phyloP scores from a whole-genome alignment of 192 early-diverging fungal species.

The Podila epigama region DNA sequence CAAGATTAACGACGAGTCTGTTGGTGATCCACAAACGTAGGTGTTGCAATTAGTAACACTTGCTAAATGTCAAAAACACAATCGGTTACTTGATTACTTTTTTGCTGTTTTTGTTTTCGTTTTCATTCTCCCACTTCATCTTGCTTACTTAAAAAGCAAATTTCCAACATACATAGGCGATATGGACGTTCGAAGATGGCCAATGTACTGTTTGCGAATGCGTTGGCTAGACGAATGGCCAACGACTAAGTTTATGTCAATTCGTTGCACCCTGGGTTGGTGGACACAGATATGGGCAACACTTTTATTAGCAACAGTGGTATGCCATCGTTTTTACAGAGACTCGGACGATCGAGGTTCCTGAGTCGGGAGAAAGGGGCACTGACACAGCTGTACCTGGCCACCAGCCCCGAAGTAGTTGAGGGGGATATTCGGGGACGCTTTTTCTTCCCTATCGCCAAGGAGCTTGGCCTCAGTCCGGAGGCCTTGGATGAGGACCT shows the following conservation, averaged over 20 bases:
- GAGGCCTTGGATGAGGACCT: background rate
- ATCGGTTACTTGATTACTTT: no score
- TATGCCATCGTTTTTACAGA: background rate
- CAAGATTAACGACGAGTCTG: slow-evolving; percentile 28
- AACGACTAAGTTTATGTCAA: slow-evolving; percentile 37
- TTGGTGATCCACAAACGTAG: slow-evolving; percentile 6
- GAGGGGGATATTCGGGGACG: slow-evolving; percentile 28
- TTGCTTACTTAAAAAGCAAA: background rate
- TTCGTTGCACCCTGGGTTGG: slow-evolving; percentile 53
- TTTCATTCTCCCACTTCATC: background rate
- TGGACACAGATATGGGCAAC: slow-evolving; percentile 4
- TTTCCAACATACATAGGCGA: slow-evolving; percentile 3
- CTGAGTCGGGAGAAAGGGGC: slow-evolving; percentile 33
- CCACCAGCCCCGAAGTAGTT: slow-evolving; percentile 56
- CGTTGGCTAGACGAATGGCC: slow-evolving; percentile 38
- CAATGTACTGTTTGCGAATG: slow-evolving; percentile 53
- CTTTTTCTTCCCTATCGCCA: slow-evolving; percentile 7
- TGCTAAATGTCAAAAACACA: no score
- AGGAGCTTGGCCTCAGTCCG: background rate
- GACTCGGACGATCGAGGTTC: background rate
- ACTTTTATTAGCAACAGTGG: slow-evolving; percentile 7
- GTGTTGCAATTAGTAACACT: no score
- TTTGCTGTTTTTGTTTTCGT: no score
- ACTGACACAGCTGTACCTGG: slow-evolving; percentile 50
- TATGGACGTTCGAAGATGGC: slow-evolving; percentile 59